Evolutionary conservation across 2,329 filamentous ascomycete genomes (phyloP).

Genomic region (Colletotrichum sp.): DNA sequence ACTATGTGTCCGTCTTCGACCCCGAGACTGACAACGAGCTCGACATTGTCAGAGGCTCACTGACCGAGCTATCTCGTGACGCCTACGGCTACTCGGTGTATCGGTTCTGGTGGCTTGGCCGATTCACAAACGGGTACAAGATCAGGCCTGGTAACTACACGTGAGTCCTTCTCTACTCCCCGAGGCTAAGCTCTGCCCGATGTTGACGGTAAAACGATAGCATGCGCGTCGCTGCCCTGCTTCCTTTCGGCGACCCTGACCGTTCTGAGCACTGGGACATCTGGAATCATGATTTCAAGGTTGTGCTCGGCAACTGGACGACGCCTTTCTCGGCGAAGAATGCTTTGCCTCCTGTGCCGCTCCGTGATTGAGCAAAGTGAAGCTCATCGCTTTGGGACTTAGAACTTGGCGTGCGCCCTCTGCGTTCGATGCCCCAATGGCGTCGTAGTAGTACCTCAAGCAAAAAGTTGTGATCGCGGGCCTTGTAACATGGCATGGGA

Average conservation of each 20-base stretch:
- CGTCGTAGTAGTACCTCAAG: neutral
- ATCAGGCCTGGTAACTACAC: conserved; percentile 16
- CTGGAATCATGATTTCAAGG: neutral
- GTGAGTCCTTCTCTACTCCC: neutral
- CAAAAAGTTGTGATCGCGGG: neutral
- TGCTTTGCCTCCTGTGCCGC: neutral
- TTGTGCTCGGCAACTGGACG: neutral
- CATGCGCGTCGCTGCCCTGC: conserved; percentile 14
- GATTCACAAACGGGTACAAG: neutral
- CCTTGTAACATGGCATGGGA: neutral
- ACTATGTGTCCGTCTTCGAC: neutral
- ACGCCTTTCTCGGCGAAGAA: neutral
- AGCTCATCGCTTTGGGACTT: fast-evolving
- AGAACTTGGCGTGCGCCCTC: fast-evolving
- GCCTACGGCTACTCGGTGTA: neutral
- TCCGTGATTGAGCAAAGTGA: neutral
- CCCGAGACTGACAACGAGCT: conserved; percentile 2
- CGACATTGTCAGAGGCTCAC: conserved; percentile 1
- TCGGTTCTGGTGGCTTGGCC: conserved; percentile 11
- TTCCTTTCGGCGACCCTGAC: conserved; percentile 9
- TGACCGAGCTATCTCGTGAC: neutral
- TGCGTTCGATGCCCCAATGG: neutral
- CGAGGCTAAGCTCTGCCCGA: fast-evolving
- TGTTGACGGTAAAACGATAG: neutral
- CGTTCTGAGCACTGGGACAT: conserved; percentile 12